Evolutionary conservation across 495 filamentous ascomycete genomes (phyloP), one percentile per base, ranked within the genome.

Genomic region (Aspergillus indologenus): DNA sequence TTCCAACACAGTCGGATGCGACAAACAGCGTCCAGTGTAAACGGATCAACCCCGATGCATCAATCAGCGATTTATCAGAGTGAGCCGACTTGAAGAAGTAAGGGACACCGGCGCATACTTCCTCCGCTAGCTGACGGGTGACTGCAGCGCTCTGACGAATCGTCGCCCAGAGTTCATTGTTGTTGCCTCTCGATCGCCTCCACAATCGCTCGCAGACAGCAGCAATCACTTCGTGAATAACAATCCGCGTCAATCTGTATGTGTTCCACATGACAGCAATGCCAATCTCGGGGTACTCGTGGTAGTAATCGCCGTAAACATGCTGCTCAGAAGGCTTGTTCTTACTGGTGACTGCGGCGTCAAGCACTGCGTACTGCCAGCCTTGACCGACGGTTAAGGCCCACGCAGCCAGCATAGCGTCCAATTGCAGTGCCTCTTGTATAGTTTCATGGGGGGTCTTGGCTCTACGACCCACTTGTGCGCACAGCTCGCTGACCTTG

Each of bases 191-290:
- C 9, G 22, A 29, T 26, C 23, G 23, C 12, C 26, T 2, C 23
- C 31, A 26, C 5, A 56, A 23, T 3, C 48, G 46, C 15, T 57
- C 47, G 26, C 54, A 42, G 48, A 53, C 24, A 21, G 50, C 53
- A 14, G 43, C 46, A 7, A 60, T 42, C 11, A 60, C 8, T 31
- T 55, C 51, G 1, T 42, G 52, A 17, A 61, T 29, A 8, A 61
- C 34, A n/a, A 57, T 49, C n/a, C 54, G 54, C 24, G 49, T 49
- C 43, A 61, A 43, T 9, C 54, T 54, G 44, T 61, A 57, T 7
- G 52, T 49, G 24, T 47, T 61, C 59, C 59, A 61, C n/a, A 54
- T 47, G 3, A 22, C 15, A 20, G 22, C 46, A 9, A 53, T 21
- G 7, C 42, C 24, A 1, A 56, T 34, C 4, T 57, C 43, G 3